Evolutionary conservation across 139 green algal genomes (phyloP).

Genomic region (Chlorella sp.): DNA sequence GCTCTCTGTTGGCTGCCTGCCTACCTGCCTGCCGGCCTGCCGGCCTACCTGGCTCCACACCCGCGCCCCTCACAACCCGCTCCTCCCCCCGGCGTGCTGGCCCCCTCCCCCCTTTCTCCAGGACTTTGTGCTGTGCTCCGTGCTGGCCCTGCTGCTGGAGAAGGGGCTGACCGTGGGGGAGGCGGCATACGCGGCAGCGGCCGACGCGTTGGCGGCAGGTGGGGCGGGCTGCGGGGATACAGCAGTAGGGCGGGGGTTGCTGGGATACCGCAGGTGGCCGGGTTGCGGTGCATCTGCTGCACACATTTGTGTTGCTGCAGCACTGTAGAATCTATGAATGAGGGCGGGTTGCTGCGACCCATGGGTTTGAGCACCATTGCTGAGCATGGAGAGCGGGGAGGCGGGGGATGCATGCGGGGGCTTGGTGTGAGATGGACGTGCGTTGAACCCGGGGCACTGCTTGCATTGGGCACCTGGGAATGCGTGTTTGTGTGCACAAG

Average conservation of each 20-base stretch:
- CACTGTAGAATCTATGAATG: too few relatives aligned
- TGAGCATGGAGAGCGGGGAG: too few relatives aligned
- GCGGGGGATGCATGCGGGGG: too few relatives aligned
- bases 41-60: too few relatives aligned
- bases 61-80: neutral
- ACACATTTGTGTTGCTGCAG: too few relatives aligned
- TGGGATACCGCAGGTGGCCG: neutral
- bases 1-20: neutral
- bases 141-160: neutral
- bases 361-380: too few relatives aligned
- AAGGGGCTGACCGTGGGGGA: neutral
- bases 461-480: too few relatives aligned
- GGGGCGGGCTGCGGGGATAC: neutral
- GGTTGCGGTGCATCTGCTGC: neutral
- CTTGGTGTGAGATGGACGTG: too few relatives aligned
- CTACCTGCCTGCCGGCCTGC: neutral
- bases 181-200: constrained; percentile 36
- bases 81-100: neutral
- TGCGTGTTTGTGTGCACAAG: too few relatives aligned
- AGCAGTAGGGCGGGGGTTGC: neutral
- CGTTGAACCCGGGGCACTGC: too few relatives aligned
- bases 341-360: too few relatives aligned
- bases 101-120: neutral
- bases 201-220: constrained; percentile 47
- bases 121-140: constrained; percentile 43